Base-by-base conservation (phyloP, 2,329 filamentous ascomycete species). In the Epichloe sibirici region DNA sequence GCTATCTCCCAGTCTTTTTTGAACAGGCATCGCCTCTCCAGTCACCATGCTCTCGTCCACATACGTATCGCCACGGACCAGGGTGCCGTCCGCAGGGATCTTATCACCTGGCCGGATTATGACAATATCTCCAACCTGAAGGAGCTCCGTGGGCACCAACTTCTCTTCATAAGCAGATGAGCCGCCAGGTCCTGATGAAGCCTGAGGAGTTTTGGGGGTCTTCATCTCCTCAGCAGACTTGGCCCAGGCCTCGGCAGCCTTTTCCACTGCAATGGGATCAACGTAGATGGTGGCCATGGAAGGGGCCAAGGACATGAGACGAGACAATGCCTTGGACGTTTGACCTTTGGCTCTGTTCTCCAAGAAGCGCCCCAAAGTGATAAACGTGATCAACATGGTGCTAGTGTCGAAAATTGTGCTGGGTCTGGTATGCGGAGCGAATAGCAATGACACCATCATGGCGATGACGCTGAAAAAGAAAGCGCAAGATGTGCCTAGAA, bases 41-140 rank as follows among this genome's bases (percentile, higher is more conserved):
- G 93, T 98, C 48, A 98, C 90, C 91, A 97, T 97, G 65, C 90
- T 95, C 71, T 98, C 93, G 59, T 98, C 90, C 23, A 96, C 81
- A 62, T 94, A 95, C 38, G 89, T 95, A 68, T 96, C 88, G 35
- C 93, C 93, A 51, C 86, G 82, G 52, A 89, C 88, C 50, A 98
- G 79, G 8, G 82, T 77, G 47, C 93, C 93, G 65, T 98, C 93
- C 1, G 91, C 91, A 2, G 93, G 91, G 53, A 98, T 89, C 72
- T 97, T 97, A 71, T 97, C 93, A 51, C 93, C 93, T 6, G 93
- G 93, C 52, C 89, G 86, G 52, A 98, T 79, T 56, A 97, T 83
- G 54, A 97, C 90, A 58, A 98, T 81, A 65, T 98, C 93, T 45
- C 90, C 90, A 11, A 95, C 86, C 66, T 97, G 87, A 53, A 98